These are phyloP conservation scores for Colletotrichum sp. DNA, from an alignment of 2,329 filamentous ascomycete genomes.

Conservation along the genomic window DNA sequence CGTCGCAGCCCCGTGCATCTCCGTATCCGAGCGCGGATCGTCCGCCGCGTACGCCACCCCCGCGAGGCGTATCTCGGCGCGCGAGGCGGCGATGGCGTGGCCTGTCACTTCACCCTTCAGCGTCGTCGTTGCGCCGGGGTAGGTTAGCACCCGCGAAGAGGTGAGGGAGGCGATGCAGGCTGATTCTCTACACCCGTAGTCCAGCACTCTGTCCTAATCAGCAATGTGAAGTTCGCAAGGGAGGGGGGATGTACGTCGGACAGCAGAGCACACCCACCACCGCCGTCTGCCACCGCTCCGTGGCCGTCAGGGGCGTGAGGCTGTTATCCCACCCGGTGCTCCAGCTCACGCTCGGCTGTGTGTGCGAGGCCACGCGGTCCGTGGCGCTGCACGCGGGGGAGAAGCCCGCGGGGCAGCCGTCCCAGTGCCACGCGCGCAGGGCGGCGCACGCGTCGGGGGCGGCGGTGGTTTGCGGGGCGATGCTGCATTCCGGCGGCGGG, in stretches of 20 bases:
- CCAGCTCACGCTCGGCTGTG: not conserved
- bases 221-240: too few relatives aligned
- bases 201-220: too few relatives aligned
- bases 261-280: not conserved
- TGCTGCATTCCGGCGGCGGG: not conserved
- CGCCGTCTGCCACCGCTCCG: not conserved
- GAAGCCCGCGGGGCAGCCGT: not conserved
- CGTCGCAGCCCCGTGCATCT: not conserved
- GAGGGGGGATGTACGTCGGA: not conserved
- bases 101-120: not conserved
- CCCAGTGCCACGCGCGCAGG: not conserved
- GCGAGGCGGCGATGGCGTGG: not conserved
- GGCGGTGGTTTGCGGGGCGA: not conserved
- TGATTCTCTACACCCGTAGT: too few relatives aligned
- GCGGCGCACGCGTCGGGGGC: not conserved
- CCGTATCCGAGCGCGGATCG: not conserved
- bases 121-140: not conserved
- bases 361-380: not conserved
- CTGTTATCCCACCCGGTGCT: not conserved
- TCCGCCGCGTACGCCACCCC: not conserved
- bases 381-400: not conserved
- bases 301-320: not conserved
- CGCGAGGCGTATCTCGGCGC: not conserved
- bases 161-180: not conserved
- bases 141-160: not conserved